Evolutionary conservation across 2,329 filamentous ascomycete species (phyloP).

Genomic region (Penicillium sp.): DNA sequence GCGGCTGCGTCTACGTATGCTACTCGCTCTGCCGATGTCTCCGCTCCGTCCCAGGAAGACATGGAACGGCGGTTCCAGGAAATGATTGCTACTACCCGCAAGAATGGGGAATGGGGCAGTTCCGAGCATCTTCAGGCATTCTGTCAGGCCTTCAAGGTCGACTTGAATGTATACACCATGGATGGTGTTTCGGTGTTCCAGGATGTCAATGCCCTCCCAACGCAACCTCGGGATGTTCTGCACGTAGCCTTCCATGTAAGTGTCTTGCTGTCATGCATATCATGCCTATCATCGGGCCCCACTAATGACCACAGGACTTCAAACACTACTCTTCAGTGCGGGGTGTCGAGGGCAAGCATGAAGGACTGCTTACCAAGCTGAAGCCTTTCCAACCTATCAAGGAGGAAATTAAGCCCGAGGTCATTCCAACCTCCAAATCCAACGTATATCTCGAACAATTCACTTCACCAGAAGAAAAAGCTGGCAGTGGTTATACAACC

Average conservation of each 20-base stretch:
- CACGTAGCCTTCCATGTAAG: slow-evolving; percentile 66
- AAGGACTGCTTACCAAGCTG: slow-evolving; percentile 48
- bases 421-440: slow-evolving; percentile 9
- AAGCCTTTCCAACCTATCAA: slow-evolving; percentile 34
- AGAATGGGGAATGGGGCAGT: slow-evolving; percentile 63
- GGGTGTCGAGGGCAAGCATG: slow-evolving; percentile 59
- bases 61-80: slow-evolving; percentile 59
- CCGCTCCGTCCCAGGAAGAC: slow-evolving; percentile 50
- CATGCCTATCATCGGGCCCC: neutral
- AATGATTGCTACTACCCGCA: slow-evolving; percentile 61
- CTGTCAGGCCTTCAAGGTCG: slow-evolving; percentile 59
- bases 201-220: slow-evolving; percentile 44
- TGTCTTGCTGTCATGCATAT: slow-evolving; percentile 11
- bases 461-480: neutral
- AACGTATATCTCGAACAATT: neutral
- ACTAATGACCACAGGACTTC: slow-evolving; percentile 50
- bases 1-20: slow-evolving; percentile 46
- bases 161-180: slow-evolving; percentile 61
- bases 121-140: slow-evolving; percentile 69
- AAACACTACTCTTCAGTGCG: slow-evolving; percentile 68
- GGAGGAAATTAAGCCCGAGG: slow-evolving; percentile 12
- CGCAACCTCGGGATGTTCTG: slow-evolving; percentile 41
- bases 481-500: neutral
- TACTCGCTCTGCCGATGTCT: slow-evolving; percentile 46
- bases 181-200: slow-evolving; percentile 46